Percentiles rank a stretch among this genome's conserved stretches.
phyloP scores from a whole-genome alignment of 1,139 yeast species.

The Pichia sp. region DNA sequence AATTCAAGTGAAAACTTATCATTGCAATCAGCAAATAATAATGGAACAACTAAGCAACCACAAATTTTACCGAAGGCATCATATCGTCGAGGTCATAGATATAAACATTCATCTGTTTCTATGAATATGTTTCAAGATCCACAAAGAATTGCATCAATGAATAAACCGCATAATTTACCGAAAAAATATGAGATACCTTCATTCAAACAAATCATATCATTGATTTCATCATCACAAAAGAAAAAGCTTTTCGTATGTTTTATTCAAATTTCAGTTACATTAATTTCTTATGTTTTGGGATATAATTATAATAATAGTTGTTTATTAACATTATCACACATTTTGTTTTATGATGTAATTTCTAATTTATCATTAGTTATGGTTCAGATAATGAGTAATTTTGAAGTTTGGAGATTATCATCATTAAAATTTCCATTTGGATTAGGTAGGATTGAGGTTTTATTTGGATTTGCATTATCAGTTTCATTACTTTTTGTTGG shows the following conservation, averaged over 20 bases:
- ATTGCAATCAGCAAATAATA: too few relatives aligned
- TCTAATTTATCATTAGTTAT: conserved; percentile 66
- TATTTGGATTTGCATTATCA: conserved; percentile 82
- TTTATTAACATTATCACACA: conserved; percentile 76
- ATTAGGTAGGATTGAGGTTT: conserved; percentile 76
- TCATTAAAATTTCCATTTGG: conserved; percentile 89
- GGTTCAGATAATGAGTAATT: conserved; percentile 79
- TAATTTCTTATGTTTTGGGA: conserved; percentile 56
- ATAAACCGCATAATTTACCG: conserved; percentile 67
- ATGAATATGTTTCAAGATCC: conserved; percentile 88
- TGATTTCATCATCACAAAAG: conserved; percentile 50
- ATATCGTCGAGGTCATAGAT: conserved; percentile 89
- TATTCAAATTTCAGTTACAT: conserved; percentile 51
- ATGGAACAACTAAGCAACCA: too few relatives aligned
- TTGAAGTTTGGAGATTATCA: conserved; percentile 86
- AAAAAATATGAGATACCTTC: conserved; percentile 79
- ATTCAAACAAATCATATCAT: conserved; percentile 50
- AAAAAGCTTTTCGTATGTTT: conserved; percentile 60
- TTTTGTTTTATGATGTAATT: conserved; percentile 79
- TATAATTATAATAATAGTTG: conserved; percentile 52
- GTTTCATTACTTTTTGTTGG: conserved; percentile 88
- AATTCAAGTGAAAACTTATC: conserved; percentile 19
- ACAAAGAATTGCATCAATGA: conserved; percentile 47
- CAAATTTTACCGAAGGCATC: conserved; percentile 44
- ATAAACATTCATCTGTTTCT: conserved; percentile 94